Evolutionary conservation across 768 basidiomycete species (phyloP).

Genomic region (Psilocybe tampanensis): DNA sequence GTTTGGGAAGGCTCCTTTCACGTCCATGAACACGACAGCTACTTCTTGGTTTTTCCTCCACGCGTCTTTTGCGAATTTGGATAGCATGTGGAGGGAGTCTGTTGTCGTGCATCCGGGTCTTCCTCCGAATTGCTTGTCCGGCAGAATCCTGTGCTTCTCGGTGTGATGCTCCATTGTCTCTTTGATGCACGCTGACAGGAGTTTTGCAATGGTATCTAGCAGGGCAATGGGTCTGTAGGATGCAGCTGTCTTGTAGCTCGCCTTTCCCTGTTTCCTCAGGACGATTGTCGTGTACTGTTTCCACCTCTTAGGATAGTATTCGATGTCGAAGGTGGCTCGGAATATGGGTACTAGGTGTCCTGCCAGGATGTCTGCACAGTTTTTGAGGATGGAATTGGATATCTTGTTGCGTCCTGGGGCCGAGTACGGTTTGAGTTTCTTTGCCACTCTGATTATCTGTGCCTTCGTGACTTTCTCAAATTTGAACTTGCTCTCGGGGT

Average conservation of each 20-base stretch:
- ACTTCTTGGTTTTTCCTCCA: constrained; percentile 37
- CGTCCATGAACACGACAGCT: constrained; percentile 40
- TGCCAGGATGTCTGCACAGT: constrained; percentile 23
- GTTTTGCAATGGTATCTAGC: constrained; percentile 26
- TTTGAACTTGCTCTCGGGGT: constrained; percentile 5
- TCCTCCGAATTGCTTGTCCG: constrained; percentile 38
- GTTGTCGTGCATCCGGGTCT: constrained; percentile 37
- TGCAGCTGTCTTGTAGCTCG: constrained; percentile 31
- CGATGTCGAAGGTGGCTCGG: constrained; percentile 27
- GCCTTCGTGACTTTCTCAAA: constrained; percentile 2
- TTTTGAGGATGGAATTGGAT: constrained; percentile 22
- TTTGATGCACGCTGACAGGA: constrained; percentile 26
- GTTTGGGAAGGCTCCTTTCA: constrained; percentile 47
- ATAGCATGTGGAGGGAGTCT: constrained; percentile 34
- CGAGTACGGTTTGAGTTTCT: constrained; percentile 14
- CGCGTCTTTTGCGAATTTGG: constrained; percentile 35
- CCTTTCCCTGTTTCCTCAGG: constrained; percentile 33
- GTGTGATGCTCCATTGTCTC: constrained; percentile 21
- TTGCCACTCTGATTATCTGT: background rate
- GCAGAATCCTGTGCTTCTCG: constrained; percentile 34
- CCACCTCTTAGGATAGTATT: constrained; percentile 31
- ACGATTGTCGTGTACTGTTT: constrained; percentile 28
- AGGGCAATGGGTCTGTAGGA: constrained; percentile 38
- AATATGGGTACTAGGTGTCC: constrained; percentile 29
- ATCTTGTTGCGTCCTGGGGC: constrained; percentile 7